A percentile compares a stretch with the other conserved stretches of the same genome.
These are phyloP conservation scores for Phytophthora pluvialis DNA, from an alignment of 352 stramenopile genomes.

Conservation along the genomic window DNA sequence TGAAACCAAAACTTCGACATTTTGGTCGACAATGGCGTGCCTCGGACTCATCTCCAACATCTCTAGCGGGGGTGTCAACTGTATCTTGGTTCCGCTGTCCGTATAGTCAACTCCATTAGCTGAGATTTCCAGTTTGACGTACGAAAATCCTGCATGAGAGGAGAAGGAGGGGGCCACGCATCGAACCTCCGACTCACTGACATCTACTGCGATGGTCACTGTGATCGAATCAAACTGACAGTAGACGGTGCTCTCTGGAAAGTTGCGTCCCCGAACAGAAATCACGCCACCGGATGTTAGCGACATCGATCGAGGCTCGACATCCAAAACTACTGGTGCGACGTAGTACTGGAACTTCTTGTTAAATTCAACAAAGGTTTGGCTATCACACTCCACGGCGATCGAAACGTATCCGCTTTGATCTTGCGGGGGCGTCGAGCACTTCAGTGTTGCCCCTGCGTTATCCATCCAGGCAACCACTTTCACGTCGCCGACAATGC, in stretches of 20 bases:
- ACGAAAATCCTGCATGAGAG: conserved; percentile 14
- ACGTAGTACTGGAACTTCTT: conserved; percentile 44
- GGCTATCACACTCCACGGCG: conserved; percentile 38
- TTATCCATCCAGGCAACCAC: conserved; percentile 18
- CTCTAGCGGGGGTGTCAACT: conserved; percentile 34
- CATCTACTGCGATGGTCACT: conserved; percentile 10
- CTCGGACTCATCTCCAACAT: conserved; percentile 37
- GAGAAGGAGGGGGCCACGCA: conserved; percentile 32
- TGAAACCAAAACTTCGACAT: conserved; percentile 29
- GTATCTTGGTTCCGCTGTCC: conserved; percentile 25
- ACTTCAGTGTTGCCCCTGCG: conserved; percentile 22
- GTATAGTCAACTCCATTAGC: conserved; percentile 46
- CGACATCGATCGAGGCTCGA: conserved; percentile 32
- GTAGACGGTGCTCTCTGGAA: conserved; percentile 20
- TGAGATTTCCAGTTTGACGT: conserved; percentile 40
- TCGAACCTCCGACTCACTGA: conserved; percentile 36
- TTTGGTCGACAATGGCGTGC: conserved; percentile 34
- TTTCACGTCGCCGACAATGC: conserved; percentile 31
- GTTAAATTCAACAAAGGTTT: conserved; percentile 30
- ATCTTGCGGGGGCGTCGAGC: conserved; percentile 27
- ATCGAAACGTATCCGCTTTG: conserved; percentile 24
- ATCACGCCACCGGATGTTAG: conserved; percentile 23
- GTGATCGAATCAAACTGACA: conserved; percentile 33
- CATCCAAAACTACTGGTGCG: conserved; percentile 18
- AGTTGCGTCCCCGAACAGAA: conserved; percentile 34